Evolutionary conservation across 192 early-diverging fungal species (phyloP).

Genomic region (Backusella luteola): DNA sequence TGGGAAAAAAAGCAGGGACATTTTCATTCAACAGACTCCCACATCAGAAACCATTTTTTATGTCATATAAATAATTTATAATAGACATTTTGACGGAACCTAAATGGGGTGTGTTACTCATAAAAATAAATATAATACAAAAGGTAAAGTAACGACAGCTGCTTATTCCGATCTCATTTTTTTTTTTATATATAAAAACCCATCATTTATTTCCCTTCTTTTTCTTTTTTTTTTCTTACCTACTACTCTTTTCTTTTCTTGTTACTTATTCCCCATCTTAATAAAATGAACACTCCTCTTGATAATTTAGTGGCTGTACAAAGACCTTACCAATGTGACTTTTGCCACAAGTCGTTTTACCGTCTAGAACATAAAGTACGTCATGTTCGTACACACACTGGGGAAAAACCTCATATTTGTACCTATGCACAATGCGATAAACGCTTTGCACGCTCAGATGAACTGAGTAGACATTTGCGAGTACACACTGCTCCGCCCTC

Average conservation of each 20-base stretch:
- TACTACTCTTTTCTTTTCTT: neutral
- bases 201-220: conserved; percentile 2
- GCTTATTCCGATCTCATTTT: neutral
- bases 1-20: conserved; percentile 10
- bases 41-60: neutral
- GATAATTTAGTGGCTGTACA: conserved; percentile 21
- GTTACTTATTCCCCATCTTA: neutral
- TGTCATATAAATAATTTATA: conserved; percentile 17
- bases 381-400: conserved; percentile 85
- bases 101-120: conserved; percentile 6
- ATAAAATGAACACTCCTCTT: neutral
- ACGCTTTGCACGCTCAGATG: conserved; percentile 80
- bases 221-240: neutral
- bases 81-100: conserved; percentile 13
- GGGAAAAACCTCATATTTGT: conserved; percentile 82
- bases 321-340: conserved; percentile 55
- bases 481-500: conserved; percentile 42
- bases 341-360: conserved; percentile 69
- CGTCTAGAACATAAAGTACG: conserved; percentile 82
- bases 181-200: conserved; percentile 8
- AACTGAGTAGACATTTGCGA: conserved; percentile 52
- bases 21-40: conserved; percentile 8
- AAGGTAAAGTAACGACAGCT: conserved; percentile 8
- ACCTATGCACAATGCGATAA: conserved; percentile 63
- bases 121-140: conserved; percentile 10